Percentiles rank a stretch among this genome's conserved stretches.
These are phyloP conservation scores for Gomphus bonarii DNA, from an alignment of 1,284 basidiomycete genomes.

Conservation along the genomic window DNA sequence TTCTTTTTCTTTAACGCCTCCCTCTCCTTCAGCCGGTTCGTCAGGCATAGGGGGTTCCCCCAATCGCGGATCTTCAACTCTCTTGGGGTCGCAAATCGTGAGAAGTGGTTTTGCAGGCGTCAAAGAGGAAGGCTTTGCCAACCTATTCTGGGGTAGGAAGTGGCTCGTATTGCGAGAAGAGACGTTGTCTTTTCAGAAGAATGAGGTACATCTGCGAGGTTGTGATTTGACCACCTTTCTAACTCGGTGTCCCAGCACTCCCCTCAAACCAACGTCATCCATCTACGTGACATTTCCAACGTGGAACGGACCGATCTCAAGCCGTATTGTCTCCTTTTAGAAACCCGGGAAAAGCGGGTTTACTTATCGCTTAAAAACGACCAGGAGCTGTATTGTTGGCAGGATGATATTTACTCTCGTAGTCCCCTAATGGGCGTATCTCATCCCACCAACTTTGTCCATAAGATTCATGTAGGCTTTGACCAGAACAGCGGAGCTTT, in stretches of 20 bases:
- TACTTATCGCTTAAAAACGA: slow-evolving; percentile 84
- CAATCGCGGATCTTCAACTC: slow-evolving; percentile 37
- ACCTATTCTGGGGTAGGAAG: slow-evolving; percentile 88
- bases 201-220: slow-evolving; percentile 55
- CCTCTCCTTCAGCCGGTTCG: slow-evolving; percentile 41
- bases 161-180: slow-evolving; percentile 84
- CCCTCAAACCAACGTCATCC: slow-evolving; percentile 56
- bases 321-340: slow-evolving; percentile 82
- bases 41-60: slow-evolving; percentile 71
- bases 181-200: slow-evolving; percentile 81
- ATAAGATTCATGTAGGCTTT: slow-evolving; percentile 97
- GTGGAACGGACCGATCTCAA: slow-evolving; percentile 89
- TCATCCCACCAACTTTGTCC: slow-evolving; percentile 94
- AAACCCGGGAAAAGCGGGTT: slow-evolving; percentile 74
- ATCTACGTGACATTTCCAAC: slow-evolving; percentile 72
- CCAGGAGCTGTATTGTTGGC: slow-evolving; percentile 94
- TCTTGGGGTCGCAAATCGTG: slow-evolving; percentile 34
- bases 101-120: slow-evolving; percentile 64
- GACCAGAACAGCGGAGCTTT: slow-evolving; percentile 91
- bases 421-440: slow-evolving; percentile 90
- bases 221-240: background rate
- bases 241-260: slow-evolving; percentile 34
- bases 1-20: slow-evolving; percentile 39
- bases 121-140: slow-evolving; percentile 86
- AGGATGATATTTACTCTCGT: slow-evolving; percentile 91